These are phyloP conservation scores for Cucurbita moschata DNA, from an alignment of 306 rosid genomes.

Conservation along the genomic window DNA sequence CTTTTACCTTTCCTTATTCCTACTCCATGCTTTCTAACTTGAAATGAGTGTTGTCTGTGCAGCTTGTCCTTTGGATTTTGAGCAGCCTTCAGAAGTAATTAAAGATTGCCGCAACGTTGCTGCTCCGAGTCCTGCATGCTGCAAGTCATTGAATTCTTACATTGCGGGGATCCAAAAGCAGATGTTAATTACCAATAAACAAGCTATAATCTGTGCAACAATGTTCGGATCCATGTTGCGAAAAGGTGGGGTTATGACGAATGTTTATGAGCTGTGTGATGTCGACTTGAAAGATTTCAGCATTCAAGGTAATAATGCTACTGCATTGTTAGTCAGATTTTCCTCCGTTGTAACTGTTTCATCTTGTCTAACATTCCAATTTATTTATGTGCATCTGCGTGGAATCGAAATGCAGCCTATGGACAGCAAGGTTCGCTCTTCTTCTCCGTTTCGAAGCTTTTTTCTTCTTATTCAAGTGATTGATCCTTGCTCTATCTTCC, in stretches of 20 bases:
- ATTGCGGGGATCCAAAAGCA: slow-evolving; percentile 78
- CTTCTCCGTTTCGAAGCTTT: slow-evolving; percentile 10
- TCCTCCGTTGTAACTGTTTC: background rate
- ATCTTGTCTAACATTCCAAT: slow-evolving; percentile 14
- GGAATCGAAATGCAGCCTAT: slow-evolving; percentile 36
- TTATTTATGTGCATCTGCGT: slow-evolving; percentile 10
- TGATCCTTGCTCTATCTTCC: background rate
- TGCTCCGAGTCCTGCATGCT: slow-evolving; percentile 87
- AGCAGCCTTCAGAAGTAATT: slow-evolving; percentile 70
- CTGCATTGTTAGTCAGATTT: slow-evolving; percentile 6
- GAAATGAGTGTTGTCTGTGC: slow-evolving; percentile 19
- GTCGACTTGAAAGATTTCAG: slow-evolving; percentile 98
- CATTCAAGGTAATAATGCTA: slow-evolving; percentile 51
- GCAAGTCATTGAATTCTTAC: slow-evolving; percentile 71
- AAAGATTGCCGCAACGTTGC: slow-evolving; percentile 65
- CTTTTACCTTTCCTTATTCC: background rate
- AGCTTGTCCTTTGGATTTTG: slow-evolving; percentile 88
- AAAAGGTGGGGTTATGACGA: slow-evolving; percentile 69
- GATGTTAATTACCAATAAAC: slow-evolving; percentile 88
- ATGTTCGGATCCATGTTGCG: slow-evolving; percentile 85
- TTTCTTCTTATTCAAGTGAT: background rate
- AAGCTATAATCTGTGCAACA: slow-evolving; percentile 89
- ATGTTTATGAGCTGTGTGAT: slow-evolving; percentile 86
- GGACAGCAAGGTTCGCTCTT: slow-evolving; percentile 58
- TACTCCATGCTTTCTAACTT: background rate